Percentiles rank a stretch among this genome's conserved stretches.
Evolutionary conservation across 192 early-diverging fungal species (phyloP).

Genomic region (Piromyces sp.): DNA sequence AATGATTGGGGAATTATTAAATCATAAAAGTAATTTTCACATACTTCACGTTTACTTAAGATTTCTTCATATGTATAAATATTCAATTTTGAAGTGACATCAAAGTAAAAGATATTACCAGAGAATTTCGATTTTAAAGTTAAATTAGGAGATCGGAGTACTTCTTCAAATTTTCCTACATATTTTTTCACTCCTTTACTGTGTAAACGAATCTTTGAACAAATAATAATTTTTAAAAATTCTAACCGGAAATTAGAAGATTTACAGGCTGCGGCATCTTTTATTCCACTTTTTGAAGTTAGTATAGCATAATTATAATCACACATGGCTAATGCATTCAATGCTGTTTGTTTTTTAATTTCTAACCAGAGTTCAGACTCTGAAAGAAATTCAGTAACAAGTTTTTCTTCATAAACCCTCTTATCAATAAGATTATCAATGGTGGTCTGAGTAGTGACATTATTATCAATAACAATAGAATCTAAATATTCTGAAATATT

Average conservation of each 20-base stretch:
- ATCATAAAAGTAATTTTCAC: background rate
- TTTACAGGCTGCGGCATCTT: background rate
- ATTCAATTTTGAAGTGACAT: background rate
- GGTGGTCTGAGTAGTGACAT: background rate
- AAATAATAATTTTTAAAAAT: background rate
- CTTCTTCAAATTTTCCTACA: background rate
- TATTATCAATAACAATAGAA: background rate
- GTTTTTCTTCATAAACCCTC: background rate
- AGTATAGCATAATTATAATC: background rate
- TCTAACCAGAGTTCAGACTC: background rate
- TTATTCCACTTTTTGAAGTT: background rate
- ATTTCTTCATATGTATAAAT: background rate
- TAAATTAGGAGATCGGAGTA: background rate
- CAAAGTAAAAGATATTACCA: background rate
- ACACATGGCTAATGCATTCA: background rate
- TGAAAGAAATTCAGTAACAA: background rate
- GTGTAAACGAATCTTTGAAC: background rate
- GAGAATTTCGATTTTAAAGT: background rate
- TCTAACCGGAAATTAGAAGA: background rate
- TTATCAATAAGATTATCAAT: background rate
- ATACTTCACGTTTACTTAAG: background rate
- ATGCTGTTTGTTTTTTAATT: background rate
- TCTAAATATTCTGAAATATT: background rate
- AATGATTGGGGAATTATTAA: background rate
- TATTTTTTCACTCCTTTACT: background rate